Evolutionary conservation across 2,329 filamentous ascomycete species (phyloP).

Genomic region (Anisogramma anomala): DNA sequence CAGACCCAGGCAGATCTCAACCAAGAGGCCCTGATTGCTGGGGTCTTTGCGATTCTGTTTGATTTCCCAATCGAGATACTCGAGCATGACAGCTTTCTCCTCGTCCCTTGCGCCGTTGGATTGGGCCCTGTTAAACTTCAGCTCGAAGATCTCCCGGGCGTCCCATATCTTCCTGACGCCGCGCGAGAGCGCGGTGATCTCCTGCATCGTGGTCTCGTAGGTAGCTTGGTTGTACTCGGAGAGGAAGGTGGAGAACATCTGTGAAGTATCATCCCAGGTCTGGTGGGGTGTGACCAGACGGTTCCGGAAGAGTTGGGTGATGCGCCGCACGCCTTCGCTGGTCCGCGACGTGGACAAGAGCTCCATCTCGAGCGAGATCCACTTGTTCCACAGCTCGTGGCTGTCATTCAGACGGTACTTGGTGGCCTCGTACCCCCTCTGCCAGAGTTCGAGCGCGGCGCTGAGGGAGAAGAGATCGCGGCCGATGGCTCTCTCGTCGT

Average conservation of each 20-base stretch:
- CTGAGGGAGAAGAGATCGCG: conserved; percentile 62
- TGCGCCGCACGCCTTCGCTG: conserved; percentile 46
- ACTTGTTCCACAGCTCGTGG: conserved; percentile 68
- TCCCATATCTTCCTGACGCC: conserved; percentile 52
- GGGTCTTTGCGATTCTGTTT: conserved; percentile 45
- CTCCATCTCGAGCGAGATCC: conserved; percentile 60
- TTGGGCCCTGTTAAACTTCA: conserved; percentile 48
- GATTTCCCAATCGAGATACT: conserved; percentile 83
- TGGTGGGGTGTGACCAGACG: conserved; percentile 62
- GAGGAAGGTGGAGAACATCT: conserved; percentile 63
- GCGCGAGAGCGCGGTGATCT: conserved; percentile 51
- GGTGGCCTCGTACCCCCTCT: conserved; percentile 59
- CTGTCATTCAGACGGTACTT: conserved; percentile 67
- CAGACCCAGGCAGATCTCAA: conserved; percentile 49
- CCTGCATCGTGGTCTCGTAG: conserved; percentile 66
- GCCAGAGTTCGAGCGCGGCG: conserved; percentile 55
- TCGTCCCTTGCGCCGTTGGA: conserved; percentile 44
- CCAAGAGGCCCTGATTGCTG: conserved; percentile 31
- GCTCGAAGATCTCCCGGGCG: conserved; percentile 56
- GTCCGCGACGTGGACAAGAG: conserved; percentile 48
- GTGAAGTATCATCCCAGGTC: conserved; percentile 63
- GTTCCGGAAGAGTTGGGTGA: conserved; percentile 58
- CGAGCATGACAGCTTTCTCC: conserved; percentile 39
- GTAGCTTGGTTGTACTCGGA: conserved; percentile 56
- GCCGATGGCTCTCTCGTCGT: conserved; percentile 58